phyloP scores from a whole-genome alignment of 495 filamentous ascomycete genomes.

The Parmelia sp. region DNA sequence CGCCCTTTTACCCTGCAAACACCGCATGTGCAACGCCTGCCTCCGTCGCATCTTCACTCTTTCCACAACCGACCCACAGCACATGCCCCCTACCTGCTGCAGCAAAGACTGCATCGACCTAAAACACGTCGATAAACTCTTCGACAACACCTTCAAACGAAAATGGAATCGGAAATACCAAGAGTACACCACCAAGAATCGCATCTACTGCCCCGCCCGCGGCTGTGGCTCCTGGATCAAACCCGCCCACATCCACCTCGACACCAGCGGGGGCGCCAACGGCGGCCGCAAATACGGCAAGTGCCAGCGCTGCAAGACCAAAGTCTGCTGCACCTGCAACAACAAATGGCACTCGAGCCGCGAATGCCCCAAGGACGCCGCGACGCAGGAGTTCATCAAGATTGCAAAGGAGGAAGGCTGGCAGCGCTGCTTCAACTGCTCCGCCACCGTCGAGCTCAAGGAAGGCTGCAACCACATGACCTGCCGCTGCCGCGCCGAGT shows the following conservation, averaged over 20 bases:
- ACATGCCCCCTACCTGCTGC: slow-evolving; percentile 79
- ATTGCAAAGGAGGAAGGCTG: slow-evolving; percentile 66
- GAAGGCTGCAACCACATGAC: slow-evolving; percentile 84
- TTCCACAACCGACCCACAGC: slow-evolving; percentile 64
- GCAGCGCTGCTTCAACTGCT: slow-evolving; percentile 71
- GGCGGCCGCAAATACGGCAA: slow-evolving; percentile 45
- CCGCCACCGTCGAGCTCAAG: slow-evolving; percentile 67
- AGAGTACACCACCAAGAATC: slow-evolving; percentile 66
- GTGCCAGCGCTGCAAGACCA: slow-evolving; percentile 63
- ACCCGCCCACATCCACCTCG: slow-evolving; percentile 55
- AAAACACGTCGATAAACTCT: slow-evolving; percentile 66
- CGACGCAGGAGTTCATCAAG: slow-evolving; percentile 56
- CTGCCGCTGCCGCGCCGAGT: slow-evolving; percentile 73
- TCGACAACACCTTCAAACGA: slow-evolving; percentile 64
- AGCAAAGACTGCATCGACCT: slow-evolving; percentile 63
- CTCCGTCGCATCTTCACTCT: slow-evolving; percentile 64
- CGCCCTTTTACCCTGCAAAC: slow-evolving; percentile 65
- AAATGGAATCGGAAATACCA: slow-evolving; percentile 71
- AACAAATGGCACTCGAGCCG: slow-evolving; percentile 60
- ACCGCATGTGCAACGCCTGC: slow-evolving; percentile 72
- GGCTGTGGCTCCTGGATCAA: slow-evolving; percentile 72
- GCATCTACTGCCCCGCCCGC: slow-evolving; percentile 64
- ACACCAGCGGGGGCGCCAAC: slow-evolving; percentile 34
- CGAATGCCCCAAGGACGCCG: slow-evolving; percentile 67
- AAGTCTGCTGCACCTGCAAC: slow-evolving; percentile 68